Base-by-base conservation (phyloP, 805 yeast species). In the Jamesozyma hellenica region DNA sequence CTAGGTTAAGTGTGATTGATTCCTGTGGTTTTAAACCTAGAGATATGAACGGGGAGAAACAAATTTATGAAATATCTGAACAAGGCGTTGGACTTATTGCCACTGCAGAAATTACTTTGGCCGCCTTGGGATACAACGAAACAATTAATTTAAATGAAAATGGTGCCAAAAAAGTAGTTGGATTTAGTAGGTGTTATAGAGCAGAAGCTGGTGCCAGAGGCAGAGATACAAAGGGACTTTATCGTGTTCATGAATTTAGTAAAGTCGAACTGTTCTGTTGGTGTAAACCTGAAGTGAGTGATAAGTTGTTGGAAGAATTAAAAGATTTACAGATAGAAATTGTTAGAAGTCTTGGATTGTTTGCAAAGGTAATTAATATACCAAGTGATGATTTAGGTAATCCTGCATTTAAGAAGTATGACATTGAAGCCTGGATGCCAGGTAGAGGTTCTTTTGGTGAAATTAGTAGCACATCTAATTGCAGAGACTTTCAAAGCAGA, bases 191-290 rank as follows among this genome's bases (percentile, higher is more conserved):
- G 46, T 76, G 95, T 45, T 92, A 79, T 55, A 69, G 98, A 45
- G 95, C 96, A 0, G 98, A 92, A 57, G 98, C 98, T 0, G 98
- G 97, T 2, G 92, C 97, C 1, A 73, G 95, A 41, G 98, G 98
- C 2, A 75, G 75, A 47, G 96, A 86, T 48, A 86, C 96, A 0
- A 77, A 80, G 50, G 98, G 98, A 0, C 66, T 92, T 1, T 92
- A 92, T 51, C 67, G 98, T 32, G 96, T 92, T 18, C 98, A 92
- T 56, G 98, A 92, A 63, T 92, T 92, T 59, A 84, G 94, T 10
- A 92, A 92, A 58, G 95, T 92, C 1, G 98, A 92, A 57, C 63
- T 92, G 39, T 92, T 90, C 52, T 79, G 79, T 44, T 79, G 92
- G 95, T 60, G 72, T 10, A 43, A 60, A 34, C 54, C 63, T 0